phyloP scores from a whole-genome alignment of 371 early-diverging fungal genomes.

The Mortierella sp. region DNA sequence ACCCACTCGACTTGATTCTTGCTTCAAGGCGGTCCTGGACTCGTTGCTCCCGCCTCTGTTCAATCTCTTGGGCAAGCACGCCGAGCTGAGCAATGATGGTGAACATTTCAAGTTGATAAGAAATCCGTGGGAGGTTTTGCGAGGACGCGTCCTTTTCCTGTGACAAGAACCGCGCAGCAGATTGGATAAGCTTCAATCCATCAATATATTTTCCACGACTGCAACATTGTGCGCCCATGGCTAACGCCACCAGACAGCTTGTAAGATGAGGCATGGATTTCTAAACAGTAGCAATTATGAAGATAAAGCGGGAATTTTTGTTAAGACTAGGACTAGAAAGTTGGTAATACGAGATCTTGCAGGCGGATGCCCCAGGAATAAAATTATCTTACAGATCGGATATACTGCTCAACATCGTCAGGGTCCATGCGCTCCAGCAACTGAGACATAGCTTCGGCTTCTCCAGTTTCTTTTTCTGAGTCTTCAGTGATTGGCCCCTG shows the following conservation, averaged over 20 bases:
- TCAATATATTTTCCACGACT: slow-evolving; percentile 11
- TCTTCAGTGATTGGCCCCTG: not conserved
- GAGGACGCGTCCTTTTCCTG: slow-evolving; percentile 12
- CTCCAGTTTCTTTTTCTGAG: not conserved
- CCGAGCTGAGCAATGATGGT: slow-evolving; percentile 23
- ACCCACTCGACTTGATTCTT: not conserved
- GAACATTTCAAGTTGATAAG: slow-evolving; percentile 13
- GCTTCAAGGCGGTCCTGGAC: slow-evolving; percentile 13
- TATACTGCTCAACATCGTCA: slow-evolving; percentile 12
- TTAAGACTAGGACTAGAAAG: not conserved
- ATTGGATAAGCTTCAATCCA: slow-evolving; percentile 15
- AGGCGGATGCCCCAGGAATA: not conserved
- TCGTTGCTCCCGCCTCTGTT: slow-evolving; percentile 17
- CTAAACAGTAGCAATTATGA: too few relatives aligned
- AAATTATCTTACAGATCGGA: slow-evolving; percentile 12
- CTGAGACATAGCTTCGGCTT: not conserved
- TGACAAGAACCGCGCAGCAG: slow-evolving; percentile 12
- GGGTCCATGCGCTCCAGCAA: slow-evolving; percentile 7
- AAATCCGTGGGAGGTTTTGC: slow-evolving; percentile 7
- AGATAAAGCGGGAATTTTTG: not conserved
- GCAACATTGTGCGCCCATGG: slow-evolving; percentile 23
- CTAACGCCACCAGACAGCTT: slow-evolving; percentile 21
- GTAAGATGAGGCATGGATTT: slow-evolving; percentile 24
- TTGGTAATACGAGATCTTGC: not conserved
- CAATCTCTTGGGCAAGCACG: slow-evolving; percentile 21